A percentile compares a stretch with the other conserved stretches of the same genome.
phyloP scores from a whole-genome alignment of 352 stramenopile species.

The Pythium plurisporium region DNA sequence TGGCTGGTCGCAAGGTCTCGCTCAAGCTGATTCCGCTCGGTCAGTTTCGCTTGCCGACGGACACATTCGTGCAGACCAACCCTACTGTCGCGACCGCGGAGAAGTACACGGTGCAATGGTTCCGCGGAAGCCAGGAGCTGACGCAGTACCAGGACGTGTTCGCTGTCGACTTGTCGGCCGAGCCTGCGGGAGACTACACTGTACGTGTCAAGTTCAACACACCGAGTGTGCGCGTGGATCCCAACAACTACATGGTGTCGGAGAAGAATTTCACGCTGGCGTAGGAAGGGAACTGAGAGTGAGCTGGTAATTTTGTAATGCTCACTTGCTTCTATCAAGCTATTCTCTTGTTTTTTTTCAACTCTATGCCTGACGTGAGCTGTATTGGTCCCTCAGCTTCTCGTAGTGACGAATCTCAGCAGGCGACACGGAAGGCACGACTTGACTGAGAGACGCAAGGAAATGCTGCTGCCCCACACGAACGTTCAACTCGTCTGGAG shows the following conservation, averaged over 20 bases:
- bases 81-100: slow-evolving; percentile 17
- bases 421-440: slow-evolving; percentile 81
- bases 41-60: slow-evolving; percentile 21
- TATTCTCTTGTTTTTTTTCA: neutral
- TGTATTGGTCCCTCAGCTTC: slow-evolving; percentile 83
- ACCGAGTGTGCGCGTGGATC: slow-evolving; percentile 26
- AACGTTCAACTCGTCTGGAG: slow-evolving; percentile 56
- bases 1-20: slow-evolving; percentile 14
- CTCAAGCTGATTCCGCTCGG: slow-evolving; percentile 31
- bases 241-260: slow-evolving; percentile 23
- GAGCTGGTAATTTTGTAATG: too few relatives aligned
- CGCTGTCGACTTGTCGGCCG: slow-evolving; percentile 7
- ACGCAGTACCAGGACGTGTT: slow-evolving; percentile 14
- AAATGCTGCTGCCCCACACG: slow-evolving; percentile 57
- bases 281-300: too few relatives aligned
- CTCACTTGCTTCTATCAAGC: too few relatives aligned
- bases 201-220: slow-evolving; percentile 25
- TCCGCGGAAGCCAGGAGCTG: slow-evolving; percentile 17
- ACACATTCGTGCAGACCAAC: slow-evolving; percentile 29
- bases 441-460: slow-evolving; percentile 39
- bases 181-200: slow-evolving; percentile 15
- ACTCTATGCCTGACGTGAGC: slow-evolving; percentile 35
- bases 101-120: slow-evolving; percentile 29
- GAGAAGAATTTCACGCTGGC: slow-evolving; percentile 23
- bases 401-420: slow-evolving; percentile 88